Percentiles rank a stretch among this genome's conserved stretches.
Conservation (phyloP, 2,329 filamentous ascomycete genomes). For the Shiraia bambusicola region DNA sequence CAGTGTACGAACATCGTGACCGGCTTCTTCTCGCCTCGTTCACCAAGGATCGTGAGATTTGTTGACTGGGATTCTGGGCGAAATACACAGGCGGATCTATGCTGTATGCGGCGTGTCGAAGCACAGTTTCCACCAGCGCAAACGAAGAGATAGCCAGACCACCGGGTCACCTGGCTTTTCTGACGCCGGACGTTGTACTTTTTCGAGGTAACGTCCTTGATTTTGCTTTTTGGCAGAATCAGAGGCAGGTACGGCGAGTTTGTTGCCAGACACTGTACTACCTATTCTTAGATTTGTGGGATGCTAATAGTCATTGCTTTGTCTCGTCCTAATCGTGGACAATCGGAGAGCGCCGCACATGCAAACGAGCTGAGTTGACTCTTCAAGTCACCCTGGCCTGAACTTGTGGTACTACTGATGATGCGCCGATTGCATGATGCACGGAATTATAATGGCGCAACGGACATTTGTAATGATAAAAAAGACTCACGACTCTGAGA, state of each 20-base stretch:
- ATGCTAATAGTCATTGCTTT: neutral
- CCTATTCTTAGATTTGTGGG: no score
- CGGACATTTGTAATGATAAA: no score
- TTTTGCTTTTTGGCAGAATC: neutral
- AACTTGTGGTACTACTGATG: no score
- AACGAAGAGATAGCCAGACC: slow-evolving; percentile 7
- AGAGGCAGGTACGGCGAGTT: neutral
- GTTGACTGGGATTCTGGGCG: slow-evolving; percentile 7
- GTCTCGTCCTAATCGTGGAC: neutral
- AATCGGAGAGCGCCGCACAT: neutral
- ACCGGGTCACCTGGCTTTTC: neutral
- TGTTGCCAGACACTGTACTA: neutral
- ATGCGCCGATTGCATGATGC: no score
- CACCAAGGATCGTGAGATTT: slow-evolving; percentile 16
- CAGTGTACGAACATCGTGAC: slow-evolving; percentile 35
- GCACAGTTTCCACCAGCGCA: slow-evolving; percentile 5
- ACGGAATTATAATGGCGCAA: no score
- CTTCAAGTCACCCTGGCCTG: no score
- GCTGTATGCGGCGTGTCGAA: slow-evolving; percentile 3
- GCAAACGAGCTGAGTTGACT: no score
- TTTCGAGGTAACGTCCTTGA: neutral
- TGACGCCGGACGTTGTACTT: no score
- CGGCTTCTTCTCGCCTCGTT: slow-evolving; percentile 25
- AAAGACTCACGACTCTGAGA: no score
- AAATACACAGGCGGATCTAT: slow-evolving; percentile 8